These are phyloP conservation scores for Tolypocladium endophyticum DNA, from an alignment of 2,329 filamentous ascomycete species.

Conservation along the genomic window DNA sequence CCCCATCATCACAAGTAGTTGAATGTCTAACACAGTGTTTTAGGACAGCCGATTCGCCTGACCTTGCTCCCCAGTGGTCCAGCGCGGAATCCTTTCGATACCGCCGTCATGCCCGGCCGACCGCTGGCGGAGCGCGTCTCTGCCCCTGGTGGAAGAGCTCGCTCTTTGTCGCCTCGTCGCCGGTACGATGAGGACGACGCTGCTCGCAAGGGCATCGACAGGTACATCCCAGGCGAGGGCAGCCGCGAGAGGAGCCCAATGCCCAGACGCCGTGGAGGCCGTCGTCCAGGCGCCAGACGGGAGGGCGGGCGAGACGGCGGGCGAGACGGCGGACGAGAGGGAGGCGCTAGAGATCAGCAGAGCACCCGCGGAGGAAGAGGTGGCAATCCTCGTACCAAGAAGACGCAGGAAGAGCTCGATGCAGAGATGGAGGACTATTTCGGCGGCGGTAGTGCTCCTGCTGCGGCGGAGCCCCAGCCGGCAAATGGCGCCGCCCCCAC, in stretches of 20 bases:
- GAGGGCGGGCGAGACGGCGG: conserved; percentile 16
- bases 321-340: conserved; percentile 16
- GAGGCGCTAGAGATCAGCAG: conserved; percentile 16
- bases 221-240: conserved; percentile 59
- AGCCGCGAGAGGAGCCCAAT: conserved; percentile 50
- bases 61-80: conserved; percentile 47
- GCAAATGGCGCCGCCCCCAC: conserved; percentile 14
- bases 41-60: conserved; percentile 71
- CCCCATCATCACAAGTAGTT: neutral
- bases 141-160: conserved; percentile 42
- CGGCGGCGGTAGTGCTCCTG: conserved; percentile 34
- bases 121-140: conserved; percentile 53
- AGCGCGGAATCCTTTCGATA: conserved; percentile 46
- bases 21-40: neutral
- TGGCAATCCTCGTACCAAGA: conserved; percentile 53
- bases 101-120: conserved; percentile 41
- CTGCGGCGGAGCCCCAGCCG: conserved; percentile 12
- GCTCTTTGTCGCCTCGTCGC: conserved; percentile 47
- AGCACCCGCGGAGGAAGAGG: conserved; percentile 28
- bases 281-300: conserved; percentile 38
- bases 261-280: conserved; percentile 39
- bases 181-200: conserved; percentile 44
- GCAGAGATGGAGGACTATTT: conserved; percentile 98
- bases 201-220: conserved; percentile 59
- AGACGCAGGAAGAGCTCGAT: conserved; percentile 86